These are phyloP conservation scores for Epichloe gansuensis DNA, from an alignment of 2,329 filamentous ascomycete genomes.

Conservation along the genomic window DNA sequence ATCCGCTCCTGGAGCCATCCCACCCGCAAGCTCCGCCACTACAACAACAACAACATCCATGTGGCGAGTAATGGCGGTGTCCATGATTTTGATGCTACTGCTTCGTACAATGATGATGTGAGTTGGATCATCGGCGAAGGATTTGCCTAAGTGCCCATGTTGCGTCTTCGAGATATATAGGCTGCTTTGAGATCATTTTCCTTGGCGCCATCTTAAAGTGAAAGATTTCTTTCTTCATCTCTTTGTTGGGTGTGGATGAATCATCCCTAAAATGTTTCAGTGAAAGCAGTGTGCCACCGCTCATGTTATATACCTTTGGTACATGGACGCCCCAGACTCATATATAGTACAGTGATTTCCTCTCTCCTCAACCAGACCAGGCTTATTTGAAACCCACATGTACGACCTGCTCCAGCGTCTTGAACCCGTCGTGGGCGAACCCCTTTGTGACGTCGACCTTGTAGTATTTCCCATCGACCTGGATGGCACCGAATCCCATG, in stretches of 20 bases:
- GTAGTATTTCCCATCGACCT: slow-evolving; percentile 34
- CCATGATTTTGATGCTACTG: neutral
- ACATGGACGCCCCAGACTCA: no score
- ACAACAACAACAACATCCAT: slow-evolving; percentile 11
- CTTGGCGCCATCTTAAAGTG: no score
- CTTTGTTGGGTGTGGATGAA: no score
- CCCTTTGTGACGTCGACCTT: slow-evolving; percentile 47
- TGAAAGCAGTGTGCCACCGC: neutral
- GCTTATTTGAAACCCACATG: slow-evolving; percentile 2
- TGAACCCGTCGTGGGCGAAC: slow-evolving; percentile 47
- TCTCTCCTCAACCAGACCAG: neutral
- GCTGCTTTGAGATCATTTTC: no score
- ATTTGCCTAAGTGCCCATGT: neutral
- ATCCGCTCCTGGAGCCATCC: slow-evolving; percentile 49
- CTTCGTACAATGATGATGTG: neutral
- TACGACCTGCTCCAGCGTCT: slow-evolving; percentile 44
- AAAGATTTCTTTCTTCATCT: no score
- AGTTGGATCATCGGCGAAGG: neutral
- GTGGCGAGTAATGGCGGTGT: neutral
- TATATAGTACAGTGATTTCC: neutral
- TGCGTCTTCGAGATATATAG: no score
- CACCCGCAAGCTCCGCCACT: slow-evolving; percentile 47
- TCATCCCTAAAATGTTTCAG: no score
- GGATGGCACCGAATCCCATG: slow-evolving; percentile 42
- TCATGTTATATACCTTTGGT: neutral